Evolutionary conservation across 2,329 filamentous ascomycete genomes (phyloP), one percentile per base, ranked within the genome.

Genomic region (Neofusicoccum kwambonambiense): DNA sequence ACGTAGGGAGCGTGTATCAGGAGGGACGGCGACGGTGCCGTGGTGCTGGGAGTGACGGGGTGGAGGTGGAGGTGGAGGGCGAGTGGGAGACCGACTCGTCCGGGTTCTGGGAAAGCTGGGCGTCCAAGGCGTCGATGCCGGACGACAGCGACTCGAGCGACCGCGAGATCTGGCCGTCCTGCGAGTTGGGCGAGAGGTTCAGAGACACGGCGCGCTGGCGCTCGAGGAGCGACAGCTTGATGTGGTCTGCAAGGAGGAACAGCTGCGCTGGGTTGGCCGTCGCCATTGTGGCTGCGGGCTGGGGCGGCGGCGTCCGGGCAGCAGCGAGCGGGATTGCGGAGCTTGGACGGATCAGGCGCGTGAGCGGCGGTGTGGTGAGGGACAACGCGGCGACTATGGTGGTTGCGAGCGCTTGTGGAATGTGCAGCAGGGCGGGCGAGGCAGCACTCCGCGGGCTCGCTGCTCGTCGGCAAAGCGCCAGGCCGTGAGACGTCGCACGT

Each of bases 181-280:
- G 92, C 19, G 89, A 88, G 74, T 90, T 90, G 58, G 87, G 87
- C 66, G 92, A 87, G 64, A 97, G 86, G 70, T 92, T 89, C 50
- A 97, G 85, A 13, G 88, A 90, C 72, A 92, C 87, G 56, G 93
- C 92, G 65, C 94, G 89, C 80, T 96, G 90, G 65, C 94, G 89
- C 81, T 98, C 95, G 31, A 98, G 88, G 15, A 99, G 85, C 13
- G 93, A 97, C 67, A 98, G 87, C 80, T 98, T 97, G 83, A 98
- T 91, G 79, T 98, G 94, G 80, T 99, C 95, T 73, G 93, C 92
- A 65, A 98, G 87, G 62, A 98, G 89, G 76, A 93, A 92, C 70
- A 98, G 89, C 78, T 97, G 93, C 13, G 84, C 84, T 57, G 86
- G 82, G 70, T 84, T 86, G 66, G 82, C 83, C 71, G 76, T 77